Evolutionary conservation across 192 early-diverging fungal genomes (phyloP), one percentile per base, ranked within the genome.

Genomic region (Coemansia sp.): DNA sequence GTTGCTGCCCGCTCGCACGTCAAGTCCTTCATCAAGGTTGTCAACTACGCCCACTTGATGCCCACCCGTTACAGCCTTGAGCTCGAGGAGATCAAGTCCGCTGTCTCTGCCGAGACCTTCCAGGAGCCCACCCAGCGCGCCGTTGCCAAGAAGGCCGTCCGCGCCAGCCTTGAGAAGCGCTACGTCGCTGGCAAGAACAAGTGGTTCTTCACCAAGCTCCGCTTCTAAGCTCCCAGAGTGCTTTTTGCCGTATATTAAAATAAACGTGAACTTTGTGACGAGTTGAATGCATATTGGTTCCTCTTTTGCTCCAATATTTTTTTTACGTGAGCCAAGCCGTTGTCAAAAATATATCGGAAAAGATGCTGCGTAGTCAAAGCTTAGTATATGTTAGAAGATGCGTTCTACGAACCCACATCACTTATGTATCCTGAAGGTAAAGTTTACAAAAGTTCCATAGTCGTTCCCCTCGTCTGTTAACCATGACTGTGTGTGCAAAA

Each of bases 181-280:
- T 96, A 98, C 90, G 90, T 93, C 81, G 88, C 89, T 77, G 98
- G 98, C 87, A 99, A 98, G 93, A 98, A 97, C 93, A 96, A 96
- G 91, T 99, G 98, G 98, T 99, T 99, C 95, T 99, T 99, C 90
- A 92, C 93, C 88, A 99, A 99, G 92, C 94, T 99, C 73, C 89
- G 92, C 78, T 95, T 95, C 91, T 94, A 92, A 93, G 49, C 49
- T 51, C 49, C 9, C 49, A 22, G 20, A 10, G 20, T 20, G n/a
- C 5, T 10, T 51, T 51, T 51, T 51, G 20, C n/a, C 8, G n/a
- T 22, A 22, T 22, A 22, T 51, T 22, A 51, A 51, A 51, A 51
- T 51, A 51, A 22, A 51, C 49, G 42, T 43, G 20, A 36, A 40
- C 34, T 51, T 51, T 51, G 49, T 51, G 49, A 51, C 49, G n/a